phyloP scores from a whole-genome alignment of 352 stramenopile species.

The Globisporangium parvum region DNA sequence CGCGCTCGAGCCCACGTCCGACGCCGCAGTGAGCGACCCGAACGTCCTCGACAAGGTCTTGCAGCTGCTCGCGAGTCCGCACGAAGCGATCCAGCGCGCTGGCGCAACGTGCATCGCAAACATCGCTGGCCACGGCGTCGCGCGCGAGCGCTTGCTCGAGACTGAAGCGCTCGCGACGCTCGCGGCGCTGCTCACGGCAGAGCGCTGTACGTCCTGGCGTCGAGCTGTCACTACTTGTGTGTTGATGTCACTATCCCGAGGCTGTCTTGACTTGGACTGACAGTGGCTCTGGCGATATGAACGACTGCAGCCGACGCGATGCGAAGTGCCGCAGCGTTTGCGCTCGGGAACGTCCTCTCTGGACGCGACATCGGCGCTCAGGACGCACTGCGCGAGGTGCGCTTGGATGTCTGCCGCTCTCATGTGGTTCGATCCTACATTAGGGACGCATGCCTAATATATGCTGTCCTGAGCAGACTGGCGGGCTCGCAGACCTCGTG shows the following conservation, averaged over 20 bases:
- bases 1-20: slow-evolving; percentile 34
- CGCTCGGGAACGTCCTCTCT: slow-evolving; percentile 61
- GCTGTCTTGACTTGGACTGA: background rate
- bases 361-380: slow-evolving; percentile 49
- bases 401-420: background rate
- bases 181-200: slow-evolving; percentile 37
- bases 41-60: slow-evolving; percentile 36
- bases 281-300: slow-evolving; percentile 8
- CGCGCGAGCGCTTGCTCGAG: slow-evolving; percentile 40
- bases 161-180: slow-evolving; percentile 37
- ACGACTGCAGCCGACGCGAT: slow-evolving; percentile 32
- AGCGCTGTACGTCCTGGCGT: slow-evolving; percentile 27
- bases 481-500: slow-evolving; percentile 47
- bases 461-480: slow-evolving; percentile 20
- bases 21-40: slow-evolving; percentile 22
- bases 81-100: slow-evolving; percentile 58
- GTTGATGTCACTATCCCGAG: background rate
- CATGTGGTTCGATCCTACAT: too few species aligned
- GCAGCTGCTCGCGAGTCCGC: slow-evolving; percentile 35
- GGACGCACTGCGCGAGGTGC: slow-evolving; percentile 45
- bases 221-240: background rate
- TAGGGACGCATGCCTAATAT: too few species aligned
- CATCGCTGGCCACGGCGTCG: slow-evolving; percentile 34
- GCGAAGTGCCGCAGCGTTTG: slow-evolving; percentile 53
- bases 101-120: slow-evolving; percentile 47